Percentiles rank a stretch among this genome's conserved stretches.
Evolutionary conservation across 139 green algal genomes (phyloP).

Genomic region (Chlorella sp.): DNA sequence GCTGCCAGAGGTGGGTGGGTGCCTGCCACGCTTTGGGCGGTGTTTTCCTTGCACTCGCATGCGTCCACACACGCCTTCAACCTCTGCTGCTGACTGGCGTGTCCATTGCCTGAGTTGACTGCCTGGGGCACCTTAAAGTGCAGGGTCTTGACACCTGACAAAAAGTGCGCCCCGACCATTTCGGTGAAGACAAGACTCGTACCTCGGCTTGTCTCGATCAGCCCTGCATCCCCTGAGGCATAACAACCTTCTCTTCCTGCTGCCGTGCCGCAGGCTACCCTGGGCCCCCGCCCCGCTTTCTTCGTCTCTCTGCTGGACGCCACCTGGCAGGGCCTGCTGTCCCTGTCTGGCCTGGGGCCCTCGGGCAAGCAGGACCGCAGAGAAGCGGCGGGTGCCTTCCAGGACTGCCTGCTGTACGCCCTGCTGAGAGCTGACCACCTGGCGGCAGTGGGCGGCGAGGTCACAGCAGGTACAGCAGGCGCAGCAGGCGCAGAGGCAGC

Average conservation of each 20-base stretch:
- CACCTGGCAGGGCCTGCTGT: slow-evolving; percentile 33
- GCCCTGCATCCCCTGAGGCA: too few relatives aligned
- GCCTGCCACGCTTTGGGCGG: too few relatives aligned
- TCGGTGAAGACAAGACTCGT: too few relatives aligned
- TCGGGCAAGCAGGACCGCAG: background rate
- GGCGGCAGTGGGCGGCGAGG: background rate
- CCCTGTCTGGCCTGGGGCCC: background rate
- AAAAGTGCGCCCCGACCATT: too few relatives aligned
- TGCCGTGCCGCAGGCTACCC: background rate
- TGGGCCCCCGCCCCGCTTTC: slow-evolving; percentile 1
- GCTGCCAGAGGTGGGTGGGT: slow-evolving; percentile 47
- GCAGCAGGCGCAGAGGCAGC: too few relatives aligned
- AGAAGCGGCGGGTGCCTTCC: slow-evolving; percentile 47
- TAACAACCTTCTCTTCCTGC: too few relatives aligned
- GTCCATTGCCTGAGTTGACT: too few relatives aligned
- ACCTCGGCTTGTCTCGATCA: too few relatives aligned
- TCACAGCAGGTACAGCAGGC: background rate
- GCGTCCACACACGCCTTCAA: background rate
- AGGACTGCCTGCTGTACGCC: slow-evolving; percentile 55
- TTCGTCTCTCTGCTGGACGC: slow-evolving; percentile 18
- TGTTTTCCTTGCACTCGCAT: background rate
- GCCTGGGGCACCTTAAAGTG: too few relatives aligned
- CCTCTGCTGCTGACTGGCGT: background rate
- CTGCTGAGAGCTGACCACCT: slow-evolving; percentile 40
- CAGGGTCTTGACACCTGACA: too few relatives aligned